These are phyloP conservation scores for Leishmania tarentolae DNA, from an alignment of 208 protist species.

Conservation along the genomic window DNA sequence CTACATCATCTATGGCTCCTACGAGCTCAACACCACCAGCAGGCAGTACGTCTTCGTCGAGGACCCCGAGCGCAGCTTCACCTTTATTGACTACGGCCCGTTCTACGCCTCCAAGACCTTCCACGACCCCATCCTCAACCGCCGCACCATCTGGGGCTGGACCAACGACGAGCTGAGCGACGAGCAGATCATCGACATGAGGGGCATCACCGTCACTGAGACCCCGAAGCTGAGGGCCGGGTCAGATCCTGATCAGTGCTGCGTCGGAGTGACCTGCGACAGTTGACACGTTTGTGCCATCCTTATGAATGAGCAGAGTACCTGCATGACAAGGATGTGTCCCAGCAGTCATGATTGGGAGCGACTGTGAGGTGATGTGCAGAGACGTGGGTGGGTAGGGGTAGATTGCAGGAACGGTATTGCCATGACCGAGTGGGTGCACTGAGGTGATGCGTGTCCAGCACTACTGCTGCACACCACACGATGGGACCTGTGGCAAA, in stretches of 20 bases:
- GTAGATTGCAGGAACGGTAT: neutral
- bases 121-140: conserved; percentile 52
- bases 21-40: conserved; percentile 8
- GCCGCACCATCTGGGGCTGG: conserved; percentile 55
- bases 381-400: neutral
- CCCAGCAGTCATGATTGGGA: neutral
- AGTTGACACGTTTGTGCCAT: neutral
- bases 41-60: conserved; percentile 41
- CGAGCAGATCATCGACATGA: conserved; percentile 23
- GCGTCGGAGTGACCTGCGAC: neutral
- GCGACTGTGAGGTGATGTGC: neutral
- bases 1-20: conserved; percentile 47
- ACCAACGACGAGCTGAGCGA: conserved; percentile 44
- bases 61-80: conserved; percentile 34
- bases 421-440: neutral
- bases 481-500: neutral
- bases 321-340: neutral
- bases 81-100: conserved; percentile 51
- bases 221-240: conserved; percentile 13
- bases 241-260: neutral
- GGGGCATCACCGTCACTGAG: conserved; percentile 9
- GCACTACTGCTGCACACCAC: neutral
- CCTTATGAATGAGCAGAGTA: neutral
- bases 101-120: conserved; percentile 56
- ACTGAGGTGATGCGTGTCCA: neutral